These are phyloP conservation scores for Arthrobotrys sinensis DNA, from an alignment of 2,329 filamentous ascomycete species.

Conservation along the genomic window DNA sequence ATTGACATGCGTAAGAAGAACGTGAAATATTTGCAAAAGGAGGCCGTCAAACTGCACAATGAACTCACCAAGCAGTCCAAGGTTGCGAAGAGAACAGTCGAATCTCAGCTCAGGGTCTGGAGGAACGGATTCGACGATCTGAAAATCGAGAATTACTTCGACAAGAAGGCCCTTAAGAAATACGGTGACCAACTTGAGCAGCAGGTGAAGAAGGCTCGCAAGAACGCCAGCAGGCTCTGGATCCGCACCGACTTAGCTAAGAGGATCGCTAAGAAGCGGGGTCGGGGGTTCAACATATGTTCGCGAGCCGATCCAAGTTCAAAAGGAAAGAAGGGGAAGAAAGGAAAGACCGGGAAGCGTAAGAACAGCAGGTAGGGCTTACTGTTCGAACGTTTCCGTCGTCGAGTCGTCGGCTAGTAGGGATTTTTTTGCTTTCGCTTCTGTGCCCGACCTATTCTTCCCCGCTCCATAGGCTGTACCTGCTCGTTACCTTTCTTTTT, in stretches of 20 bases:
- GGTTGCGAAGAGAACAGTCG: conserved; percentile 53
- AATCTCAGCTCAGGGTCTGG: conserved; percentile 51
- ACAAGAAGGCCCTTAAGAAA: conserved; percentile 31
- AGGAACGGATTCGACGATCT: conserved; percentile 52
- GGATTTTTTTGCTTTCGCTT: conserved; percentile 15
- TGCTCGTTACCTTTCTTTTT: conserved; percentile 24
- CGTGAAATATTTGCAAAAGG: conserved; percentile 46
- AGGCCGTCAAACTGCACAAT: conserved; percentile 46
- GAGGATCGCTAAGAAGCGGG: conserved; percentile 45
- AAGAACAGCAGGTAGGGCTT: conserved; percentile 60
- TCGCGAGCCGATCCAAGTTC: too few relatives aligned
- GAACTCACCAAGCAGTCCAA: conserved; percentile 53
- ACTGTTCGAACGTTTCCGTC: conserved; percentile 40
- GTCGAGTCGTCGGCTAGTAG: conserved; percentile 32
- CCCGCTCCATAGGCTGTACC: conserved; percentile 21
- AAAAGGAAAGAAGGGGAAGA: conserved; percentile 42
- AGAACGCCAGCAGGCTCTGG: conserved; percentile 52
- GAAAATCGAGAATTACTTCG: conserved; percentile 53
- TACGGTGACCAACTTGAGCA: conserved; percentile 41
- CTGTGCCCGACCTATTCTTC: conserved; percentile 20
- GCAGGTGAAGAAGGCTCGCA: conserved; percentile 52
- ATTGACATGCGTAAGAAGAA: conserved; percentile 48
- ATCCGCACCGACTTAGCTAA: conserved; percentile 19
- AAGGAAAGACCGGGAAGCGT: conserved; percentile 54
- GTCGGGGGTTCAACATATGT: conserved; percentile 16